Base-by-base conservation (phyloP, 1,284 basidiomycete species). In the Fomes fomentarius region DNA sequence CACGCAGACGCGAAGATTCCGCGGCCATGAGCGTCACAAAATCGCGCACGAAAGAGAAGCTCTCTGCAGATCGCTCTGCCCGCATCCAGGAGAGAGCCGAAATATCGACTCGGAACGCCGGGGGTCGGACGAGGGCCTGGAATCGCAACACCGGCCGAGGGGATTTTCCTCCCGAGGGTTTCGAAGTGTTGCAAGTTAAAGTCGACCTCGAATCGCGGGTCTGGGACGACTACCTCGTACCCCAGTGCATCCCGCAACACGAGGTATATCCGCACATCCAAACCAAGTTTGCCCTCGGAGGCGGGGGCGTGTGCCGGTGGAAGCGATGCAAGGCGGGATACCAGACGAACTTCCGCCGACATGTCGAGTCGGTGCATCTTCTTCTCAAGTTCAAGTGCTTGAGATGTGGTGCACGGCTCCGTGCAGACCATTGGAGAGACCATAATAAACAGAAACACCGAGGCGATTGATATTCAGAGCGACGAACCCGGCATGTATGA, bases 351-450 rank as follows among this genome's bases (percentile, higher is more conserved):
- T 25, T 54, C 19, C 21, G 30, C 12, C 30, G 34, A 28, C 54
- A 56, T 21, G 21, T 51, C 14, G 44, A 47, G 28, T 33, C 39
- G 15, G 25, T 22, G 44, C 54, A 56, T 28, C 34, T 56, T 7
- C 4, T 12, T n/a, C 33, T 33, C 17, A 30, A 19, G 26, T 31
- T 17, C 11, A 8, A 14, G 25, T 53, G 51, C 19, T 11, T n/a
- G 10, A 43, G 35, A 9, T 47, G 51, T 30, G 39, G 25, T 2
- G 9, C 10, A 11, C 22, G 37, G 35, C 26, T n/a, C 22, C 41
- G 49, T 14, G 22, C 34, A 30, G 22, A 21, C 38, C 38, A 40
- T 40, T 40, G 38, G 38, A n/a, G 21, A 19, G 10, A 28, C 10
- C 21, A 17, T n/a, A 40, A 10, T n/a, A n/a, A n/a, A n/a, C n/a